These are phyloP conservation scores for Neurospora sp. DNA, from an alignment of 2,329 filamentous ascomycete genomes.

Conservation along the genomic window DNA sequence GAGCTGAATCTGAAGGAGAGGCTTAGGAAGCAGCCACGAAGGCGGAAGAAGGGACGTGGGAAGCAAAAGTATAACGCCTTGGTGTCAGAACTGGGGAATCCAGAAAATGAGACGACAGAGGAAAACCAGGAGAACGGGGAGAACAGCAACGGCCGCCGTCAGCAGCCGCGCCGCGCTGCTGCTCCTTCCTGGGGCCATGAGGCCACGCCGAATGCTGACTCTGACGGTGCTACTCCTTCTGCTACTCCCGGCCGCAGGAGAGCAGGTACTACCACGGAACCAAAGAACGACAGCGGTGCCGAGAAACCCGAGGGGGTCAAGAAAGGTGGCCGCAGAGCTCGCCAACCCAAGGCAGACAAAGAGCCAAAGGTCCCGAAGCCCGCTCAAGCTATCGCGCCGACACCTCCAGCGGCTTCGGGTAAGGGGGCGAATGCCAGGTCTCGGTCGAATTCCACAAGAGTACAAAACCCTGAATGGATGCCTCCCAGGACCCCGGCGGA, in stretches of 20 bases:
- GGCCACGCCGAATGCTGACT: slow-evolving; percentile 38
- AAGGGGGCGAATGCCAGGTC: slow-evolving; percentile 37
- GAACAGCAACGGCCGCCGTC: slow-evolving; percentile 41
- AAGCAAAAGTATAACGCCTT: slow-evolving; percentile 54
- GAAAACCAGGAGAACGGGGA: slow-evolving; percentile 42
- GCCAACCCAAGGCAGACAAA: slow-evolving; percentile 32
- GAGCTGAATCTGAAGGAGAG: slow-evolving; percentile 68
- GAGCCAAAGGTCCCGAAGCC: slow-evolving; percentile 32
- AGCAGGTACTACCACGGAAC: slow-evolving; percentile 20
- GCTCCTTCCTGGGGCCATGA: slow-evolving; percentile 66
- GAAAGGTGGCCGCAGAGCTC: slow-evolving; percentile 28
- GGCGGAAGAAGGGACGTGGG: slow-evolving; percentile 45
- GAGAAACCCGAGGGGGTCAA: slow-evolving; percentile 33
- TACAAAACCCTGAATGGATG: slow-evolving; percentile 32
- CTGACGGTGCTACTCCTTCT: slow-evolving; percentile 46
- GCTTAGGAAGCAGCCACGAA: slow-evolving; percentile 52
- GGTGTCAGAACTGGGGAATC: slow-evolving; percentile 55
- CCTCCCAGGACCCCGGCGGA: slow-evolving; percentile 26
- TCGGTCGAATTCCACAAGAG: slow-evolving; percentile 42
- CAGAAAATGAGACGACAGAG: slow-evolving; percentile 46
- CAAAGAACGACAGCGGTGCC: slow-evolving; percentile 31
- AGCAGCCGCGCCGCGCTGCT: slow-evolving; percentile 51
- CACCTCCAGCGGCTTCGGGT: slow-evolving; percentile 24
- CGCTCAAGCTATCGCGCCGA: slow-evolving; percentile 36
- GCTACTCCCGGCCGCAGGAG: slow-evolving; percentile 48